Evolutionary conservation across 768 basidiomycete genomes (phyloP).

Genomic region (Mrakia blollopis): DNA sequence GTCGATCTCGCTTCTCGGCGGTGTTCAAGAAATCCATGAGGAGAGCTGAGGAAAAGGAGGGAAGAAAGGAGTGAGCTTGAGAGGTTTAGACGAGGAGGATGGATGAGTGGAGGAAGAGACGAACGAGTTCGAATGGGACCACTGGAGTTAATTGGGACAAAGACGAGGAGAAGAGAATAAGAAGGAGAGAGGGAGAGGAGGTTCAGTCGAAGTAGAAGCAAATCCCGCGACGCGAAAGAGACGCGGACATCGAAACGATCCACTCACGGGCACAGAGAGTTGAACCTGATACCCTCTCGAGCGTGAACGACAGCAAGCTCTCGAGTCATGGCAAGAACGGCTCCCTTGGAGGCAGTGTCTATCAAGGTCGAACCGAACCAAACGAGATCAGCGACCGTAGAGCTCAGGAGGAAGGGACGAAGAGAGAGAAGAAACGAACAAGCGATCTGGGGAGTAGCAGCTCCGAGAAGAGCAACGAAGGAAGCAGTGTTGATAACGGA

Average conservation of each 20-base stretch:
- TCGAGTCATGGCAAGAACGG: slow-evolving; percentile 96
- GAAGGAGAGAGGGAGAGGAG: slow-evolving; percentile 5
- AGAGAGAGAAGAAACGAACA: slow-evolving; percentile 50
- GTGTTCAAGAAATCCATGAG: slow-evolving; percentile 99
- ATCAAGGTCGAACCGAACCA: neutral
- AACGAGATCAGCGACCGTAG: neutral
- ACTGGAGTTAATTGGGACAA: slow-evolving; percentile 46
- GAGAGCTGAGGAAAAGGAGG: slow-evolving; percentile 55
- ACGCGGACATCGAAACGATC: neutral
- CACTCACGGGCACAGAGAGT: slow-evolving; percentile 90
- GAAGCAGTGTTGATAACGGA: slow-evolving; percentile 97
- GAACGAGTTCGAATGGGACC: slow-evolving; percentile 82
- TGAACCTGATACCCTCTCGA: slow-evolving; percentile 90
- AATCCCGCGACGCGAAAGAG: neutral
- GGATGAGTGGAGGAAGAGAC: neutral
- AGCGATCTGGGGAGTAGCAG: slow-evolving; percentile 96
- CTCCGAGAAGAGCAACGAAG: slow-evolving; percentile 92
- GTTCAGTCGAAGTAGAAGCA: neutral
- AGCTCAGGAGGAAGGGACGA: too few species aligned
- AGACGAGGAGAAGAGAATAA: slow-evolving; percentile 22
- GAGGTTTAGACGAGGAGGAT: neutral
- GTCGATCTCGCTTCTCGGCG: slow-evolving; percentile 84
- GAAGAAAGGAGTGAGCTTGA: neutral
- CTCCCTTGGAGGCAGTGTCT: slow-evolving; percentile 98
- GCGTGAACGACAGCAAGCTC: slow-evolving; percentile 98